These are phyloP conservation scores for Cyphellophora attinorum DNA, from an alignment of 2,329 filamentous ascomycete genomes.

Conservation along the genomic window DNA sequence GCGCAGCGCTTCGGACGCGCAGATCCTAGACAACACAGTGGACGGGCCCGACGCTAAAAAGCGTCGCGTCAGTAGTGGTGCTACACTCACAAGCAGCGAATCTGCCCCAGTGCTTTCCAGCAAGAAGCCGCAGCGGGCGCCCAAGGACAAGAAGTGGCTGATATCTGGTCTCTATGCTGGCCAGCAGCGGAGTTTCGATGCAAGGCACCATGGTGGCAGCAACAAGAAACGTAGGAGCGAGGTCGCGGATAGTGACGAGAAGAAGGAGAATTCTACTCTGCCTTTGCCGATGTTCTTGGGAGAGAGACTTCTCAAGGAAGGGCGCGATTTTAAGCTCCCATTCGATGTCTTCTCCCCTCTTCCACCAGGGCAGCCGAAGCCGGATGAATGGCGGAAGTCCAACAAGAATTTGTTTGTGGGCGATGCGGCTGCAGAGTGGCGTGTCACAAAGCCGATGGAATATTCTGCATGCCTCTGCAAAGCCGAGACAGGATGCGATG, in stretches of 20 bases:
- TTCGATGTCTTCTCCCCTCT: constrained; percentile 85
- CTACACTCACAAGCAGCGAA: not conserved
- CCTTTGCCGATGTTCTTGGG: constrained; percentile 74
- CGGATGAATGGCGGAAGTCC: constrained; percentile 84
- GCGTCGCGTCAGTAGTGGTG: constrained; percentile 26
- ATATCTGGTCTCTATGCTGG: constrained; percentile 79
- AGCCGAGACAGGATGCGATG: constrained; percentile 69
- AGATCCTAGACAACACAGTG: constrained; percentile 13
- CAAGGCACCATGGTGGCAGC: constrained; percentile 36
- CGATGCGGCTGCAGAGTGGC: constrained; percentile 71
- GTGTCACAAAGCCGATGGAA: constrained; percentile 64
- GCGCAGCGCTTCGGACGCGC: constrained; percentile 18
- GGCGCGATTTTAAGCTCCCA: constrained; percentile 78
- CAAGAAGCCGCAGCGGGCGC: not conserved
- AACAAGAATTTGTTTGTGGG: constrained; percentile 91
- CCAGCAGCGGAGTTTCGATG: constrained; percentile 48
- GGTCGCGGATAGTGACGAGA: constrained; percentile 43
- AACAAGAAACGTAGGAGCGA: constrained; percentile 31
- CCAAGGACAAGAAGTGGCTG: constrained; percentile 63
- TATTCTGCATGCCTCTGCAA: constrained; percentile 71
- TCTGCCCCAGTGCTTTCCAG: not conserved
- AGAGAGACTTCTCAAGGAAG: constrained; percentile 58
- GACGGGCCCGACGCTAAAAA: constrained; percentile 30
- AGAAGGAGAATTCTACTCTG: constrained; percentile 47
- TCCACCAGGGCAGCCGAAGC: constrained; percentile 76